Conservation (phyloP, 495 filamentous ascomycete species). For the Letharia columbiana region DNA sequence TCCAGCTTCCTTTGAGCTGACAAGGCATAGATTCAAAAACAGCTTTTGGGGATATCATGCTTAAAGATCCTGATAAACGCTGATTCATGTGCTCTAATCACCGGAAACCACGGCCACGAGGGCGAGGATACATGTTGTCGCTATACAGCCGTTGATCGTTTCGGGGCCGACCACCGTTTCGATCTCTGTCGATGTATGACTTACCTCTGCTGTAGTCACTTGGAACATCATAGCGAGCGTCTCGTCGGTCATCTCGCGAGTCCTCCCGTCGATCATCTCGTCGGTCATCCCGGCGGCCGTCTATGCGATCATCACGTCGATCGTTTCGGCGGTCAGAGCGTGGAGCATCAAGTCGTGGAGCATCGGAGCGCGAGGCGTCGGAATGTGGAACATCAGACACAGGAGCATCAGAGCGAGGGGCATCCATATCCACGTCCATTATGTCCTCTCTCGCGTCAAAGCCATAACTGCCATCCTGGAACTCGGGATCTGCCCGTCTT, state of each 20-base stretch:
- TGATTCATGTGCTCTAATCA: slow-evolving; percentile 16
- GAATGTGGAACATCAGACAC: not conserved
- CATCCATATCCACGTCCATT: slow-evolving; percentile 36
- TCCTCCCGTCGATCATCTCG: slow-evolving; percentile 24
- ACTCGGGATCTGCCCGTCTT: slow-evolving; percentile 37
- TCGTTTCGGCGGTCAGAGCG: slow-evolving; percentile 13
- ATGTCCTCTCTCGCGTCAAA: slow-evolving; percentile 41
- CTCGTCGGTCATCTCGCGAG: slow-evolving; percentile 9
- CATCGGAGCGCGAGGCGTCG: not conserved
- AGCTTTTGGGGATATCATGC: not conserved
- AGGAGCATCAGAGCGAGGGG: not conserved
- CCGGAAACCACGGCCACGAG: slow-evolving; percentile 28
- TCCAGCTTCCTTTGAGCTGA: not conserved
- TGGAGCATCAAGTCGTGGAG: slow-evolving; percentile 3
- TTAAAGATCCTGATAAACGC: not conserved
- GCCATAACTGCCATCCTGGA: slow-evolving; percentile 55
- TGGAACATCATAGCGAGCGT: slow-evolving; percentile 13
- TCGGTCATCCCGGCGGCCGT: slow-evolving; percentile 12
- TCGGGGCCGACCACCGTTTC: slow-evolving; percentile 19
- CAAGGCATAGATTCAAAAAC: not conserved
- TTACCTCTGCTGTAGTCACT: slow-evolving; percentile 28
- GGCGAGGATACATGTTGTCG: slow-evolving; percentile 32
- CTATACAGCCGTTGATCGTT: slow-evolving; percentile 37
- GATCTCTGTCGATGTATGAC: slow-evolving; percentile 16
- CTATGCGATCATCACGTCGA: slow-evolving; percentile 15